Evolutionary conservation across 148 eudicot species (phyloP).

Genomic region (Rhododendron ovatum): DNA sequence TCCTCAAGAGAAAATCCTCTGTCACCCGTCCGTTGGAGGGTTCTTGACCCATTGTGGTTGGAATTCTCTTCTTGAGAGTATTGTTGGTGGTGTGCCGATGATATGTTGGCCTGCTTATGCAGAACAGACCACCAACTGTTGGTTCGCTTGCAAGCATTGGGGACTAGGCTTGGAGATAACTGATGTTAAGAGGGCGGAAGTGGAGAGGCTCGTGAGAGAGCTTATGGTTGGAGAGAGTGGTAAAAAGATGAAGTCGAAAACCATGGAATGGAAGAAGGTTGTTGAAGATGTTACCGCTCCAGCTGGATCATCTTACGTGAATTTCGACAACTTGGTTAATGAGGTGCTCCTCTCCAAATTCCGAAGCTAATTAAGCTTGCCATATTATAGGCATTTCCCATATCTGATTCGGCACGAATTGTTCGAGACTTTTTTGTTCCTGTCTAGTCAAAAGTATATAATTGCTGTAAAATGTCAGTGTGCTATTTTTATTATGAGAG

Average conservation of each 20-base stretch:
- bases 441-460: too few relatives aligned
- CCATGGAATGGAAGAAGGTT: constrained; percentile 26
- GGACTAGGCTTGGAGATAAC: constrained; percentile 27
- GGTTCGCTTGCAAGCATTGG: constrained; percentile 26
- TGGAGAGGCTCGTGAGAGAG: constrained; percentile 26
- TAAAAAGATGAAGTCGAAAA: constrained; percentile 20
- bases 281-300: constrained; percentile 17
- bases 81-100: constrained; percentile 20
- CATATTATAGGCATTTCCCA: too few relatives aligned
- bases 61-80: constrained; percentile 31
- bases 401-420: too few relatives aligned
- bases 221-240: constrained; percentile 33
- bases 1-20: constrained; percentile 24
- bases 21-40: constrained; percentile 28
- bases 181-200: constrained; percentile 11
- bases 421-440: too few relatives aligned
- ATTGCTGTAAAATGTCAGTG: too few relatives aligned
- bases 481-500: too few relatives aligned
- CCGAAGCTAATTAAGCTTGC: neutral
- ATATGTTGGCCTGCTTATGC: constrained; percentile 25
- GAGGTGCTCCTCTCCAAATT: constrained; percentile 14
- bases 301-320: constrained; percentile 16
- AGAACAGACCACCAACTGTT: constrained; percentile 29
- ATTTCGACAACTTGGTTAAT: constrained; percentile 14
- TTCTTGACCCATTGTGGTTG: constrained; percentile 45